phyloP scores from a whole-genome alignment of 129 eudicot species.

The Logfia minima region DNA sequence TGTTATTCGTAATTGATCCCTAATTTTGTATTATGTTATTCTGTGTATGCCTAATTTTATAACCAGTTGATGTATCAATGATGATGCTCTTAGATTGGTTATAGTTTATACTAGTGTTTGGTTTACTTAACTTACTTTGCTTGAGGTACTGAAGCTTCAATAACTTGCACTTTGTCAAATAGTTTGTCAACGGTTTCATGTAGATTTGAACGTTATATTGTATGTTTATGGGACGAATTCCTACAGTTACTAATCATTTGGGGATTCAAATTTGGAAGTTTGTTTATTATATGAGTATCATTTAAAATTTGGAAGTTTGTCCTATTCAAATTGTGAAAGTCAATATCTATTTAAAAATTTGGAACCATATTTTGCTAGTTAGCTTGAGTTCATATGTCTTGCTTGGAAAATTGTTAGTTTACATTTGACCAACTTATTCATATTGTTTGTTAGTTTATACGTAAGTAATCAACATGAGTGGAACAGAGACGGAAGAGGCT shows the following conservation, averaged over 20 bases:
- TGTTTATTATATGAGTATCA: neutral
- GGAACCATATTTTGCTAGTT: neutral
- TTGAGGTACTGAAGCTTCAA: neutral
- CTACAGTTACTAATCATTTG: neutral
- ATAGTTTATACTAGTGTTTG: slow-evolving; percentile 5
- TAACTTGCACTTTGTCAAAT: neutral
- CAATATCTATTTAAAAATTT: neutral
- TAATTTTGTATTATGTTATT: slow-evolving; percentile 1
- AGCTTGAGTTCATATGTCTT: neutral
- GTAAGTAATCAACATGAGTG: slow-evolving; percentile 41
- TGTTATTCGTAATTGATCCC: neutral
- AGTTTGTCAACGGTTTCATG: slow-evolving; percentile 5
- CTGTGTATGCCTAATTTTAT: slow-evolving; percentile 1
- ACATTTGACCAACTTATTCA: slow-evolving; percentile 7
- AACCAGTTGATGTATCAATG: slow-evolving; percentile 16
- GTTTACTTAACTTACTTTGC: slow-evolving; percentile 4
- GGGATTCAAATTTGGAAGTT: neutral
- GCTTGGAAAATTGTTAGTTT: slow-evolving; percentile 4
- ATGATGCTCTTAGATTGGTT: neutral
- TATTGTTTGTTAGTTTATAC: slow-evolving; percentile 31
- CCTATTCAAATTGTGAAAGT: neutral
- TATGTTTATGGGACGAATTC: neutral
- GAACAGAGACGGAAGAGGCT: slow-evolving; percentile 33
- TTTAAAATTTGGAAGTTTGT: neutral
- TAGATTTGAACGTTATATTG: neutral